A percentile compares a stretch with the other conserved stretches of the same genome.
Conservation (phyloP, 2,329 filamentous ascomycete species). For the Arachnopeziza araneosa region DNA sequence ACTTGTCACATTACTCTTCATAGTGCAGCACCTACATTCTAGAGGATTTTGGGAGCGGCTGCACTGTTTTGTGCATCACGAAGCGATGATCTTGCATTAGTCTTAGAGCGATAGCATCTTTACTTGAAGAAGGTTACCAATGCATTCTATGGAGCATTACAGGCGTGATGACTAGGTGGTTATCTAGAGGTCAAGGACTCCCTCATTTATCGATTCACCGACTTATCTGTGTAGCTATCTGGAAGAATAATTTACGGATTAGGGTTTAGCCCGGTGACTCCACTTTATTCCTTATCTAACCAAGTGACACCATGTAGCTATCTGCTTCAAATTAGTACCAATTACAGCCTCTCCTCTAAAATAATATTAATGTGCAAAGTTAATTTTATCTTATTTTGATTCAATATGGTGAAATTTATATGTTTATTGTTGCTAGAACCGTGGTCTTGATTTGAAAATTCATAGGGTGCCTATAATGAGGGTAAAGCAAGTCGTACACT, state of each 20-base stretch:
- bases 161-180: background rate
- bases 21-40: background rate
- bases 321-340: background rate
- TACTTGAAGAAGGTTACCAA: background rate
- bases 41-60: conserved; percentile 4
- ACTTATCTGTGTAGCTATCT: background rate
- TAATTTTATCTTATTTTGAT: background rate
- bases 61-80: conserved; percentile 6
- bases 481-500: no score
- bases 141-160: conserved; percentile 8
- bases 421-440: no score
- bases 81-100: conserved; percentile 13
- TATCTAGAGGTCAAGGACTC: background rate
- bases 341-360: background rate
- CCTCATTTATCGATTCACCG: background rate
- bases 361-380: background rate
- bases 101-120: background rate
- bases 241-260: background rate
- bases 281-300: background rate
- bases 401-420: no score
- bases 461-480: no score
- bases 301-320: background rate
- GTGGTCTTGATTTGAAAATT: no score
- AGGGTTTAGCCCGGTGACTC: background rate
- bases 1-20: background rate